Conservation (phyloP, 1,139 yeast species). For the Hyphopichia buzzinii region DNA sequence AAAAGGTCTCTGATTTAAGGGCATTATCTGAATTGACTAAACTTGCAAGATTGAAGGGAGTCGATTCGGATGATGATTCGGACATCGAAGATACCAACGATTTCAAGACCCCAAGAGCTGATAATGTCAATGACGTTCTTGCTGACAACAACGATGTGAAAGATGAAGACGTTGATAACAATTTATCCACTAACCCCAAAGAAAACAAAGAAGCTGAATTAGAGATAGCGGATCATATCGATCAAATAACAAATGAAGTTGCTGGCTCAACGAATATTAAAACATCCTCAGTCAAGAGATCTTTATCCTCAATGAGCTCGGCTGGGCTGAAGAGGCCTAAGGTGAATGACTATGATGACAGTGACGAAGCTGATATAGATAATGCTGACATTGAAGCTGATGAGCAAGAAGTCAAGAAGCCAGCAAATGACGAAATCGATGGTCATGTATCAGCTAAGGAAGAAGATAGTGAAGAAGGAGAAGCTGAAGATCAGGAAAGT, state of each 20-base stretch:
- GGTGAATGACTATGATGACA: constrained; percentile 10
- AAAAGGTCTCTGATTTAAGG: constrained; percentile 36
- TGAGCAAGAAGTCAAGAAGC: constrained; percentile 6
- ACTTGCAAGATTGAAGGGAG: constrained; percentile 40
- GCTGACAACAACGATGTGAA: constrained; percentile 2
- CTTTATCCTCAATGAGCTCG: constrained; percentile 1
- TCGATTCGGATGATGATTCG: constrained; percentile 27
- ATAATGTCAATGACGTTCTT: constrained; percentile 7
- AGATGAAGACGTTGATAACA: constrained; percentile 5
- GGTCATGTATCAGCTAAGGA: no score
- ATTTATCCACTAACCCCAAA: constrained; percentile 6
- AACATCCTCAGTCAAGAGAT: constrained; percentile 3
- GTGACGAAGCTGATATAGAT: constrained; percentile 8
- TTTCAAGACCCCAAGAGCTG: constrained; percentile 4
- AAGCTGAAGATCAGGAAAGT: constrained; percentile 11
- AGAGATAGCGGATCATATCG: constrained; percentile 7
- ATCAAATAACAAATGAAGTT: constrained; percentile 5
- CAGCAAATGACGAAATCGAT: no score
- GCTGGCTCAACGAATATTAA: constrained; percentile 5
- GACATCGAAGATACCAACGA: constrained; percentile 14
- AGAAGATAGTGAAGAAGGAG: constrained; percentile 10
- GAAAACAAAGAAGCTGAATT: constrained; percentile 7
- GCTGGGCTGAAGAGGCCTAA: background rate
- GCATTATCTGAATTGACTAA: constrained; percentile 41
- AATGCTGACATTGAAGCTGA: constrained; percentile 3